Evolutionary conservation across 441 rosid species (phyloP).

Genomic region (Iberis amara): DNA sequence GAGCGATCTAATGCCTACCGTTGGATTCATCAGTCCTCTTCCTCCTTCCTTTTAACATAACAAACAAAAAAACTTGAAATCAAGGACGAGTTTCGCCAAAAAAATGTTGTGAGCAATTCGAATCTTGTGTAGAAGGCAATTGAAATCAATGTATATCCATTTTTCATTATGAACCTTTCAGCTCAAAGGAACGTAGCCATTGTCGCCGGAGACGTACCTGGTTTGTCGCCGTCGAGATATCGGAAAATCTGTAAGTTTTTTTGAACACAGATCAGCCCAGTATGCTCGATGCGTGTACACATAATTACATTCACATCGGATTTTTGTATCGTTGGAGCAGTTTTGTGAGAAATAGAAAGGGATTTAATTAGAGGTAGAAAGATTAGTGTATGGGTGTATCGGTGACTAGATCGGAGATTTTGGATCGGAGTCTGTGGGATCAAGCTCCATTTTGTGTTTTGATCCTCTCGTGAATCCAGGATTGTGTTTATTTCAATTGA

Average conservation of each 20-base stretch:
- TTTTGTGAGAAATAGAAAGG: not conserved
- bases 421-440: slow-evolving; percentile 1
- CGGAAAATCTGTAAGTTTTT: slow-evolving; percentile 19
- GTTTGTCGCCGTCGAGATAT: not conserved
- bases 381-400: not conserved
- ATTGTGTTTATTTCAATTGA: slow-evolving; percentile 17
- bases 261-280: not conserved
- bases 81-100: slow-evolving; percentile 47
- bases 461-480: slow-evolving; percentile 2
- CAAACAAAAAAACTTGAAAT: slow-evolving; percentile 30
- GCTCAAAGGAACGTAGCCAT: slow-evolving; percentile 37
- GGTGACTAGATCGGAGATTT: slow-evolving; percentile 5
- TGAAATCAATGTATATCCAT: slow-evolving; percentile 34
- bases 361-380: not conserved
- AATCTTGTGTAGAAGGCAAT: slow-evolving; percentile 23
- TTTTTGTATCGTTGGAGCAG: not conserved
- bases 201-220: slow-evolving; percentile 32
- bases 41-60: slow-evolving; percentile 6
- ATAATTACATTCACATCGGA: not conserved
- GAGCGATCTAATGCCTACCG: slow-evolving; percentile 26
- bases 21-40: slow-evolving; percentile 16
- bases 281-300: not conserved
- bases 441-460: not conserved
- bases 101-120: slow-evolving; percentile 43
- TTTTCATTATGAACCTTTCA: slow-evolving; percentile 43